Evolutionary conservation across 176 grass and related monocot genomes (phyloP).

Genomic region (Bolboschoenus planiculmis): DNA sequence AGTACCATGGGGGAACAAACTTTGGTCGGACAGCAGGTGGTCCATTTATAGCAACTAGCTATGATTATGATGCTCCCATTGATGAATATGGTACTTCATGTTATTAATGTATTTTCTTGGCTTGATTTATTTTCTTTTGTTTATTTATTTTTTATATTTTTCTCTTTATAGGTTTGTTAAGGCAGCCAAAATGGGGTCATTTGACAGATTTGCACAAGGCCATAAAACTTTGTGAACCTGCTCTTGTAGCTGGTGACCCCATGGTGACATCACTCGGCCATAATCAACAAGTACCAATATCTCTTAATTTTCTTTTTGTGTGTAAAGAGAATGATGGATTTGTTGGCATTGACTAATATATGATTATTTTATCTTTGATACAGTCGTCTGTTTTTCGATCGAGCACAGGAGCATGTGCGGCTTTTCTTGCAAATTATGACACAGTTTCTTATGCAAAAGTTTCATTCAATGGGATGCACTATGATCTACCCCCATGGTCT

Average conservation of each 20-base stretch:
- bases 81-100: slow-evolving; percentile 79
- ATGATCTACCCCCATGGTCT: slow-evolving; percentile 91
- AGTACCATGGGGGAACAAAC: slow-evolving; percentile 98
- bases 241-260: slow-evolving; percentile 67
- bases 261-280: slow-evolving; percentile 63
- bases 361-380: slow-evolving; percentile 21
- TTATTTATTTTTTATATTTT: not conserved
- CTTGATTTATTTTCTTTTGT: slow-evolving; percentile 21
- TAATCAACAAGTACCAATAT: slow-evolving; percentile 50
- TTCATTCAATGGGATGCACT: slow-evolving; percentile 77
- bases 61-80: slow-evolving; percentile 95
- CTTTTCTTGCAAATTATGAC: slow-evolving; percentile 90
- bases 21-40: slow-evolving; percentile 91
- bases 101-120: slow-evolving; percentile 3
- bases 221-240: slow-evolving; percentile 89
- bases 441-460: slow-evolving; percentile 63
- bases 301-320: slow-evolving; percentile 1
- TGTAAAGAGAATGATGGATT: slow-evolving; percentile 16
- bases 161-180: slow-evolving; percentile 56
- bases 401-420: slow-evolving; percentile 63
- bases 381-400: slow-evolving; percentile 81
- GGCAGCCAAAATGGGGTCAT: slow-evolving; percentile 99
- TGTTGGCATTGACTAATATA: slow-evolving; percentile 26
- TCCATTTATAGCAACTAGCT: slow-evolving; percentile 96
- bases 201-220: slow-evolving; percentile 87